Percentiles rank a stretch among this genome's conserved stretches.
These are phyloP conservation scores for Hsuehochloa calcarea DNA, from an alignment of 176 grass and related monocot species.

Conservation along the genomic window DNA sequence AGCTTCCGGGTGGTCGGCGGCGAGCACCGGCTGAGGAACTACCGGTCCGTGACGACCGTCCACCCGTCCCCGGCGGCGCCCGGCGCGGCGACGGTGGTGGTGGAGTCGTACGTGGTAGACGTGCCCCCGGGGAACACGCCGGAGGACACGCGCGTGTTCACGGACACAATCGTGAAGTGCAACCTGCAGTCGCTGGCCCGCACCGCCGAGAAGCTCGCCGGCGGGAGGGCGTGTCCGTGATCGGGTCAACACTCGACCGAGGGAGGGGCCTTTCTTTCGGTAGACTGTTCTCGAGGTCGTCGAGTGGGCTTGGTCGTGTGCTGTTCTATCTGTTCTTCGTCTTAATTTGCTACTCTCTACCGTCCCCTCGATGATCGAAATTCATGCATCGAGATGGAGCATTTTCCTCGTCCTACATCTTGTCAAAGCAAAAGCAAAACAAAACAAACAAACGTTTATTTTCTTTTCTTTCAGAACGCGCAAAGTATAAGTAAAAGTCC, in stretches of 20 bases:
- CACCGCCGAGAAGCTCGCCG: constrained; percentile 49
- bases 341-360: too few relatives aligned
- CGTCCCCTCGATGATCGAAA: too few relatives aligned
- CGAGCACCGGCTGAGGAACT: constrained; percentile 58
- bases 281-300: not conserved
- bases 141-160: constrained; percentile 62
- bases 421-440: too few relatives aligned
- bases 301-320: not conserved
- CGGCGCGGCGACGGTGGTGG: constrained; percentile 44
- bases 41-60: constrained; percentile 62
- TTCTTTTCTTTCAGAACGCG: too few relatives aligned
- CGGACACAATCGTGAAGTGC: constrained; percentile 69
- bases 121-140: constrained; percentile 60
- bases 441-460: too few relatives aligned
- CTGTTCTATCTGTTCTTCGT: too few relatives aligned
- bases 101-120: constrained; percentile 78
- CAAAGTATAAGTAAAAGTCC: too few relatives aligned
- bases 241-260: not conserved
- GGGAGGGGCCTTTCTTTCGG: constrained; percentile 8
- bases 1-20: constrained; percentile 64
- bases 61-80: constrained; percentile 26
- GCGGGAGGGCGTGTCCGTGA: constrained; percentile 11
- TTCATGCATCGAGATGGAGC: too few relatives aligned
- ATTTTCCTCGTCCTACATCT: too few relatives aligned
- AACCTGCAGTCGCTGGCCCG: constrained; percentile 70